Percentiles rank a stretch among this genome's conserved stretches.
phyloP scores from a whole-genome alignment of 2,329 filamentous ascomycete species.

The Phialocephala subalpina region DNA sequence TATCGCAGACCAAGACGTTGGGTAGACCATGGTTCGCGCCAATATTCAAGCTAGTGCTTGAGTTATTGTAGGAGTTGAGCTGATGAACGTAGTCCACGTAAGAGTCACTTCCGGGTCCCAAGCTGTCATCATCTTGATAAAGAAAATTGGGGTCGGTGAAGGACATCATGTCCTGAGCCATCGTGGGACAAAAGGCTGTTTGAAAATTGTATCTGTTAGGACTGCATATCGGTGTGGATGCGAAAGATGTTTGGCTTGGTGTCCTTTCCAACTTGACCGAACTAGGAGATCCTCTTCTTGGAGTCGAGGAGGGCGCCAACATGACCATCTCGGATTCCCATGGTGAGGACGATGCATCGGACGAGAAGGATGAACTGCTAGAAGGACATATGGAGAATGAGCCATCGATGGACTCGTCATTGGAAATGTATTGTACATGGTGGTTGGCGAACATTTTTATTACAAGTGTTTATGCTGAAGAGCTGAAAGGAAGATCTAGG shows the following conservation, averaged over 20 bases:
- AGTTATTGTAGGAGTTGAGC: conserved; percentile 9
- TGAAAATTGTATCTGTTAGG: conserved; percentile 21
- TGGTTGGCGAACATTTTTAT: conserved; percentile 32
- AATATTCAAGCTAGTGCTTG: background rate
- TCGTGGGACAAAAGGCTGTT: conserved; percentile 24
- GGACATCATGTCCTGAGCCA: conserved; percentile 31
- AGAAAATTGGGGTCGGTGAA: conserved; percentile 22
- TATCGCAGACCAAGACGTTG: conserved; percentile 5
- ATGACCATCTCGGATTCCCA: conserved; percentile 20
- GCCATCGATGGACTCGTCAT: conserved; percentile 20
- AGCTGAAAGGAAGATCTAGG: conserved; percentile 18
- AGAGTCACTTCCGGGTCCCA: conserved; percentile 11
- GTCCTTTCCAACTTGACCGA: conserved; percentile 30
- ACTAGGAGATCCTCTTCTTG: conserved; percentile 19
- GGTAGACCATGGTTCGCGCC: background rate
- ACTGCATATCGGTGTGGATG: conserved; percentile 14
- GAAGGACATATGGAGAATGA: conserved; percentile 14
- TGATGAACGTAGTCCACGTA: conserved; percentile 10
- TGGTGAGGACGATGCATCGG: conserved; percentile 23
- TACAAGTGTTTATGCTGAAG: conserved; percentile 4
- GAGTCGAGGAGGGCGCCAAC: conserved; percentile 24
- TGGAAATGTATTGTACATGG: conserved; percentile 16
- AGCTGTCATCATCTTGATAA: background rate
- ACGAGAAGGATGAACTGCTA: conserved; percentile 26
- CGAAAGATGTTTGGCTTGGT: conserved; percentile 19